Conservation (phyloP, 257 asterid genomes). For the Salvia splendens region DNA sequence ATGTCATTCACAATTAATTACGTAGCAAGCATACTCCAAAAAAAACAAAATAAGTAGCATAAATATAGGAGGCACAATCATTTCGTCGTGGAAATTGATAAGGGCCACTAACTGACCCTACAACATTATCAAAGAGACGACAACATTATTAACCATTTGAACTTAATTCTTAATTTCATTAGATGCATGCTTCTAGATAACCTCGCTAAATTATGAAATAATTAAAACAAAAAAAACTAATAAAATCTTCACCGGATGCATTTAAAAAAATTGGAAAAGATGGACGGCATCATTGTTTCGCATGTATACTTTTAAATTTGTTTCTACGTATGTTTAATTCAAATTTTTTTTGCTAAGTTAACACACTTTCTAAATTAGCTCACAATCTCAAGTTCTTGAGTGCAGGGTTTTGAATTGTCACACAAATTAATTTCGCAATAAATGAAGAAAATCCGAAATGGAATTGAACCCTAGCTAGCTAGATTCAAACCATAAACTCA, state of each 20-base stretch:
- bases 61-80: constrained; percentile 23
- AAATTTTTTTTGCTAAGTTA: not conserved
- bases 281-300: not conserved
- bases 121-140: not conserved
- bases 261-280: not conserved
- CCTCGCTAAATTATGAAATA: not conserved
- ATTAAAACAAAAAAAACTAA: not conserved
- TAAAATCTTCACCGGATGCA: not conserved
- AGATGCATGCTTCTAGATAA: constrained; percentile 16
- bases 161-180: not conserved
- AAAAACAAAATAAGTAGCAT: not conserved
- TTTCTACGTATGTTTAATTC: not conserved
- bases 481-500: not conserved
- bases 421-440: not conserved
- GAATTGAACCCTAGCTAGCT: not conserved
- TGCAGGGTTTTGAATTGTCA: not conserved
- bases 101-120: constrained; percentile 21
- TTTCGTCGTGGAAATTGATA: constrained; percentile 12
- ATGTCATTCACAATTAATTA: not conserved
- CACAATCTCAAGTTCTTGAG: not conserved
- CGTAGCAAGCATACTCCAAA: not conserved
- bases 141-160: constrained; percentile 14
- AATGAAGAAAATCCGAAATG: not conserved
- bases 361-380: not conserved
- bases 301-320: not conserved